Base-by-base conservation (phyloP, 257 asterid genomes). In the Gentiana macrophylla region DNA sequence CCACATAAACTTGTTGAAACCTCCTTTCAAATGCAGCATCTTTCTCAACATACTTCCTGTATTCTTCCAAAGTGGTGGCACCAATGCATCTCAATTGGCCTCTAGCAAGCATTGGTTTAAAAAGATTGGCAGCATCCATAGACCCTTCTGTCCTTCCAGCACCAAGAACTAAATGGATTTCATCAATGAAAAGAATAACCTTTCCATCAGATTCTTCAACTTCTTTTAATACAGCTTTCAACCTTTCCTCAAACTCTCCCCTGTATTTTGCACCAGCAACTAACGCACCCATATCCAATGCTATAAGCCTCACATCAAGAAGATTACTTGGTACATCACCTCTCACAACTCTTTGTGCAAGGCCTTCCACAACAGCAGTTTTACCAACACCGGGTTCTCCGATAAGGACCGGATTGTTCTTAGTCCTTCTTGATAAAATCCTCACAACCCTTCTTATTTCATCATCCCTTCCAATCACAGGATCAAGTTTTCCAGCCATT, bases 1-100 rank as follows among this genome's bases (percentile, higher is more conserved):
- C 72, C 1, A 74, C 79, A 58, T 65, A 69, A 13, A 74, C 74
- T 56, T 74, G 74, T 57, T 74, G 75, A 61, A 74, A 74, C 1
- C 79, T 63, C 54, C 79, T 69, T 57, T 64, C 75, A 2, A 74
- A 69, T 50, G 79, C 79, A 58, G 70, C 72, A 65, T 74, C 79
- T 56, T 74, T 74, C 54, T 74, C 79, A 12, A 74, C 74, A 46
- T 65, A 63, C 37, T 69, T 64, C 24, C 79, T 44, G 0, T 72
- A 72, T 32, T 72, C 78, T 10, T 73, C 69, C 35, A 68, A 57
- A 5, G 78, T 73, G 2, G 78, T 73, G 33, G 74, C 72, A 4
- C 78, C 78, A 61, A 73, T 73, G 55, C 78, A 73, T 36, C 78
- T 45, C 50, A 73, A 37, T n/a, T 62, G 66, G 36, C 78, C 78